A percentile compares a stretch with the other conserved stretches of the same genome.
Conservation (phyloP, 345 rosid genomes). For the Brassica nigra region DNA sequence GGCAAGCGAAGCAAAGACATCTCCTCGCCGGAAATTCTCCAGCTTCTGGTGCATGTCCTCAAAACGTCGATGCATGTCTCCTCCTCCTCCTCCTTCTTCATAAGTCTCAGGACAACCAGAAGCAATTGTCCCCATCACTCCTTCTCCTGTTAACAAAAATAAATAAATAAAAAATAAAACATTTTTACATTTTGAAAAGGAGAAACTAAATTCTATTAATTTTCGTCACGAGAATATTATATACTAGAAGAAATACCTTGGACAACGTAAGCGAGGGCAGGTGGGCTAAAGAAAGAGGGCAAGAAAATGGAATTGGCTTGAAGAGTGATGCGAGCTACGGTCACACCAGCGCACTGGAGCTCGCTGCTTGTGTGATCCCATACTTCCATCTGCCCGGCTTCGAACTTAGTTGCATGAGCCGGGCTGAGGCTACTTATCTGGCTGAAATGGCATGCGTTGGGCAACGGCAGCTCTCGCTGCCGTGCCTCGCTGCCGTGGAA, state of each 20-base stretch:
- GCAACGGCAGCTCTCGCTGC: slow-evolving; percentile 27
- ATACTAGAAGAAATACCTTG: slow-evolving; percentile 38
- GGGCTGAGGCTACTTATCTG: slow-evolving; percentile 50
- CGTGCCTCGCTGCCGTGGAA: slow-evolving; percentile 45
- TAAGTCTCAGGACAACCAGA: slow-evolving; percentile 72
- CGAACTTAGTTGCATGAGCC: slow-evolving; percentile 42
- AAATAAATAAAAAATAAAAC: neutral
- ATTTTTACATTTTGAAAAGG: too few relatives aligned
- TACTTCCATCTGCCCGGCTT: slow-evolving; percentile 61
- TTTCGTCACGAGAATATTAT: neutral
- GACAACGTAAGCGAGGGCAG: slow-evolving; percentile 55
- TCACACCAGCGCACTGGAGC: slow-evolving; percentile 67
- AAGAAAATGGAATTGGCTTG: slow-evolving; percentile 57
- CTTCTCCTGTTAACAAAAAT: slow-evolving; percentile 42
- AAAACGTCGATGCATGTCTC: slow-evolving; percentile 18
- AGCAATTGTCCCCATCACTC: slow-evolving; percentile 46
- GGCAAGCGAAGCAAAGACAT: slow-evolving; percentile 49
- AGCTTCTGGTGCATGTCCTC: slow-evolving; percentile 63
- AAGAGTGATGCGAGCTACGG: slow-evolving; percentile 48
- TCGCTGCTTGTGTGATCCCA: slow-evolving; percentile 59
- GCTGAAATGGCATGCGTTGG: slow-evolving; percentile 52
- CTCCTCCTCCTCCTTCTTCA: slow-evolving; percentile 40
- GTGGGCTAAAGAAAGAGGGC: slow-evolving; percentile 51
- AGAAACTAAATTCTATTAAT: neutral
- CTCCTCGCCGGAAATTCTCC: slow-evolving; percentile 53